Percentiles rank a stretch among this genome's conserved stretches.
Conservation (phyloP, 306 rosid genomes). For the Quercus mongolica region DNA sequence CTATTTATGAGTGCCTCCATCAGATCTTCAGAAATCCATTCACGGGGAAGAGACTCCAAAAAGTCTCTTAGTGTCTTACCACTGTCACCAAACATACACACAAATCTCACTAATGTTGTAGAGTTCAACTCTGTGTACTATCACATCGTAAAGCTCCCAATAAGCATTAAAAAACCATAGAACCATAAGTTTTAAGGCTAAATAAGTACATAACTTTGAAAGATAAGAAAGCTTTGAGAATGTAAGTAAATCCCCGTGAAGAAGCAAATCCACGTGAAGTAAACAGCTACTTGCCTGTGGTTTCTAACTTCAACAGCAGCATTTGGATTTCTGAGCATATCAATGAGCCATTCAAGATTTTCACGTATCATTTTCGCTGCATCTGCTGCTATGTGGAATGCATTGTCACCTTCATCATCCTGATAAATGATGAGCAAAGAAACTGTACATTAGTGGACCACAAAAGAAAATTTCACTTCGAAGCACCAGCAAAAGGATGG, state of each 20-base stretch:
- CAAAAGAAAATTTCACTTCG: background rate
- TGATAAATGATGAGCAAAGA: conserved; percentile 31
- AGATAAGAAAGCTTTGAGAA: conserved; percentile 5
- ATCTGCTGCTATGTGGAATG: conserved; percentile 96
- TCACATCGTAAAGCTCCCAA: conserved; percentile 3
- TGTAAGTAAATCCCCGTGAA: conserved; percentile 7
- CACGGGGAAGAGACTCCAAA: conserved; percentile 90
- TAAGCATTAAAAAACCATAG: background rate
- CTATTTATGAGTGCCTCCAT: conserved; percentile 77
- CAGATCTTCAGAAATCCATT: conserved; percentile 93
- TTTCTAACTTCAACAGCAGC: conserved; percentile 89
- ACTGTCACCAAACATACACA: conserved; percentile 47
- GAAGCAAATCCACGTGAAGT: background rate
- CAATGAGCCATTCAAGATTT: conserved; percentile 93
- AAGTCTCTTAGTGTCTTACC: conserved; percentile 90
- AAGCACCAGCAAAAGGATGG: conserved; percentile 9
- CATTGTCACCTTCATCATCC: conserved; percentile 97
- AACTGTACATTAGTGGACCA: conserved; percentile 12
- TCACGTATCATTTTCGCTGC: conserved; percentile 96
- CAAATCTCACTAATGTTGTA: conserved; percentile 8
- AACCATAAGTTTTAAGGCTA: conserved; percentile 4
- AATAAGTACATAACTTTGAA: background rate
- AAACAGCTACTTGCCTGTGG: conserved; percentile 64
- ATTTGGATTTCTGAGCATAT: conserved; percentile 76
- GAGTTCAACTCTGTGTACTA: conserved; percentile 10